Evolutionary conservation across 1,284 basidiomycete species (phyloP), one percentile per base, ranked within the genome.

Genomic region (Taiwanofungus camphoratus): DNA sequence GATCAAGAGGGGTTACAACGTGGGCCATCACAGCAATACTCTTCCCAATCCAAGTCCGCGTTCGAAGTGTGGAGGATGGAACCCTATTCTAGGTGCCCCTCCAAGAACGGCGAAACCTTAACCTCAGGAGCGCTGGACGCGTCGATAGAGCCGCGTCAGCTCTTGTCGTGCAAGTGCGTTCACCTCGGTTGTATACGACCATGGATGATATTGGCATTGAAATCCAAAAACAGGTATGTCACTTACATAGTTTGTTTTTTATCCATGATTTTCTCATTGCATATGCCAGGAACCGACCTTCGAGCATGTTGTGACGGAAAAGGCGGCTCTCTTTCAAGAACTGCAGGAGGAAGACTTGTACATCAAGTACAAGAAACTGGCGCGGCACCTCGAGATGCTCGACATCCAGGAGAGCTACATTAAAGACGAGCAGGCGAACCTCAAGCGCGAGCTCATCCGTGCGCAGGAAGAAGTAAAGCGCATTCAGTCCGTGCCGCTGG

Each of bases 381-480:
- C 89, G 44, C 83, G 91, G 36, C 93, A 97, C 61, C 75, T 94
- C 38, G 92, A 96, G 61, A 91, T 96, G 70, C 80, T 97, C 18
- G 87, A 93, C 45, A 87, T 96, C 36, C 94, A 95, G 64, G 92
- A 96, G 67, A 89, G 90, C 64, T 99, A 99, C 64, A 97, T 99
- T 67, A 97, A 99, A 62, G 96, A 99, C 57, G 96, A 99, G 66
- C 95, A 98, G 60, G 88, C 91, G 20, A 99, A 98, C 64, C 78
- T 99, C 46, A 96, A 98, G 65, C 85, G 95, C 46, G 96, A 99
- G 68, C 85, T 99, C 46, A 88, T 99, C 52, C 88, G 96, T 48
- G 96, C 96, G 1, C 95, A 99, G 60, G 96, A 99, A 66, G 96
- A 99, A 71, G 96, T 99, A 57, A 98, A 98, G 70, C 87, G 96